Evolutionary conservation across 306 rosid species (phyloP).

Genomic region (Dryas octopetala): DNA sequence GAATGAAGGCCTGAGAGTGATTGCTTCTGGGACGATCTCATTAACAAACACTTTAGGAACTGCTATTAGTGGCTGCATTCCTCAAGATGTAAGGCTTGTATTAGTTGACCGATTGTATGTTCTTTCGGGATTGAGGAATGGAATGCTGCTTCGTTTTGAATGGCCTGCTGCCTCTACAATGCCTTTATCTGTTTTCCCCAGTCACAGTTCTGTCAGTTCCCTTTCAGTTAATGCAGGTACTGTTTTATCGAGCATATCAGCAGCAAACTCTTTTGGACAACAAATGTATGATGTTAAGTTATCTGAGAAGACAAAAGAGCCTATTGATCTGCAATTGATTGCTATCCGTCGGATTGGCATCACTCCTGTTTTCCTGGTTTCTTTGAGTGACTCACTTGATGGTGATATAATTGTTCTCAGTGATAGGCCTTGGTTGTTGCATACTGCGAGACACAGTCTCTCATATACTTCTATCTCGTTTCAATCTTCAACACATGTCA

Average conservation of each 20-base stretch:
- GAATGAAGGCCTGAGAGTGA: conserved; percentile 50
- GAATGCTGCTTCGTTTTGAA: conserved; percentile 92
- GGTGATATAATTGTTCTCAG: conserved; percentile 83
- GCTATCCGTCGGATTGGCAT: conserved; percentile 89
- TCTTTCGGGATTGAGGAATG: conserved; percentile 91
- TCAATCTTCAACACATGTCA: conserved; percentile 87
- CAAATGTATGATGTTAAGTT: conserved; percentile 24
- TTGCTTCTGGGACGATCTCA: conserved; percentile 78
- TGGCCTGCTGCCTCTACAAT: conserved; percentile 54
- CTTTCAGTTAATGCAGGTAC: conserved; percentile 37
- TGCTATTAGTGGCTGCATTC: conserved; percentile 81
- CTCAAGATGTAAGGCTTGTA: conserved; percentile 93
- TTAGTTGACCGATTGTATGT: conserved; percentile 70
- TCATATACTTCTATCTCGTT: conserved; percentile 92
- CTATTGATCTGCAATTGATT: conserved; percentile 73
- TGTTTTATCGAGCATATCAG: conserved; percentile 45
- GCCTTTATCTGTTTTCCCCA: conserved; percentile 35
- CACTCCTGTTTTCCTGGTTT: conserved; percentile 93
- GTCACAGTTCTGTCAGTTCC: conserved; percentile 32
- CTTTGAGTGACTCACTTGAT: conserved; percentile 80
- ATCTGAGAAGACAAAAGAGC: conserved; percentile 44
- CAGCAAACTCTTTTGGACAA: conserved; percentile 36
- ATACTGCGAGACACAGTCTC: conserved; percentile 89
- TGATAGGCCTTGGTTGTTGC: conserved; percentile 97
- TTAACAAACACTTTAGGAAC: conserved; percentile 64